Evolutionary conservation across 1,284 basidiomycete genomes (phyloP), one percentile per base, ranked within the genome.

Genomic region (Ceratobasidium sp.): DNA sequence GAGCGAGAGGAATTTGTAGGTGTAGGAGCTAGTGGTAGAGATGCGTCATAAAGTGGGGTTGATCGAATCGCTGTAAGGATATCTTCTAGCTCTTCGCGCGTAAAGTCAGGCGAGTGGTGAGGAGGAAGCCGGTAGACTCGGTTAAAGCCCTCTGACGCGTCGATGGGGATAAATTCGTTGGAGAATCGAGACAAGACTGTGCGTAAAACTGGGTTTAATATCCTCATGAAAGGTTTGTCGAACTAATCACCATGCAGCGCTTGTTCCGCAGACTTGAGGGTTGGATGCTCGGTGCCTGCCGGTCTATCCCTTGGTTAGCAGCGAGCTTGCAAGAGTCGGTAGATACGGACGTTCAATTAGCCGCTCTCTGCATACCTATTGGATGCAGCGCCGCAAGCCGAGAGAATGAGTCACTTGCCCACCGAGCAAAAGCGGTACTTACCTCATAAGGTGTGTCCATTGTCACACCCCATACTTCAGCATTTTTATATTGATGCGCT

Each of bases 271-370:
- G 77, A 69, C 61, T 79, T 79, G 51, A 81, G 69, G 3, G 80
- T 81, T 42, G 81, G 81, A 53, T 81, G 81, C 23, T 78, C 67
- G 15, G 20, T 72, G n/a, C 81, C 81, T 80, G 46, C 56, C 63
- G 15, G 67, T n/a, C 20, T 13, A 44, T 23, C n/a, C 5, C 20
- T 64, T 44, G 44, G 39, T 3, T 18, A 20, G n/a, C n/a, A 63
- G 42, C n/a, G 15, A 39, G 18, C 18, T 33, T 61, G 15, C 13
- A 39, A 23, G 18, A 39, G 49, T 46, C 49, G 12, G 10, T 12
- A 23, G 33, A 33, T 46, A 66, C 56, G n/a, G 23, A 80, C 81
- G 70, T 73, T 66, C 39, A 15, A 26, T 68, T 58, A 80, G 77
- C 58, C 79, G 63, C 39, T 60, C 66, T 10, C 49, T 46, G 55